These are phyloP conservation scores for Populus deltoides DNA, from an alignment of 345 rosid genomes.

Conservation along the genomic window DNA sequence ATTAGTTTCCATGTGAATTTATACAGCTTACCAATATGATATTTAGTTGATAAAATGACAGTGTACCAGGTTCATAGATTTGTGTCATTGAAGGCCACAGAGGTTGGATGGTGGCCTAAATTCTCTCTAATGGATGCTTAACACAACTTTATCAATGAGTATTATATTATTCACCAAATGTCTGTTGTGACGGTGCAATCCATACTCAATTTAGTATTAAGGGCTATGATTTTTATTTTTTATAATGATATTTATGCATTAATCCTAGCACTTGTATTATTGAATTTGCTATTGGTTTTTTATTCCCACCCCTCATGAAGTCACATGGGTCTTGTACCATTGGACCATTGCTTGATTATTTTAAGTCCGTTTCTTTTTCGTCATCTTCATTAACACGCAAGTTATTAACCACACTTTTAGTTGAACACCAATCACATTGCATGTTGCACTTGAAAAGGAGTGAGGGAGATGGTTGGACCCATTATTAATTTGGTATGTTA, in stretches of 20 bases:
- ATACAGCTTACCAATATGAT: not conserved
- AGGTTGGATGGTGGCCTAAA: conserved; percentile 16
- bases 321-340: conserved; percentile 58
- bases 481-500: not conserved
- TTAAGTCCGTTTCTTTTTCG: conserved; percentile 21
- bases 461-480: not conserved
- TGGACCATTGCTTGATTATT: conserved; percentile 38
- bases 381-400: not conserved
- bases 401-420: not conserved
- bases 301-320: conserved; percentile 31
- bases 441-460: conserved; percentile 20
- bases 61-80: conserved; percentile 14
- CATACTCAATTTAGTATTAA: not conserved
- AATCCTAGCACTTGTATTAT: conserved; percentile 19
- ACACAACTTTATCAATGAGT: not conserved
- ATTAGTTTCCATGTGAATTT: too few relatives aligned
- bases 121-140: not conserved
- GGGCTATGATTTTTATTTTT: not conserved
- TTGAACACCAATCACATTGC: conserved; percentile 16
- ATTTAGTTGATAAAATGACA: not conserved
- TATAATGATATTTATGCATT: not conserved
- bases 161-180: conserved; percentile 12
- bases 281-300: conserved; percentile 20
- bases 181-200: conserved; percentile 12
- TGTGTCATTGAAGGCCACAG: conserved; percentile 19